Evolutionary conservation across 2,329 filamentous ascomycete genomes (phyloP).

Genomic region (Arthrobotrys entomopaga): DNA sequence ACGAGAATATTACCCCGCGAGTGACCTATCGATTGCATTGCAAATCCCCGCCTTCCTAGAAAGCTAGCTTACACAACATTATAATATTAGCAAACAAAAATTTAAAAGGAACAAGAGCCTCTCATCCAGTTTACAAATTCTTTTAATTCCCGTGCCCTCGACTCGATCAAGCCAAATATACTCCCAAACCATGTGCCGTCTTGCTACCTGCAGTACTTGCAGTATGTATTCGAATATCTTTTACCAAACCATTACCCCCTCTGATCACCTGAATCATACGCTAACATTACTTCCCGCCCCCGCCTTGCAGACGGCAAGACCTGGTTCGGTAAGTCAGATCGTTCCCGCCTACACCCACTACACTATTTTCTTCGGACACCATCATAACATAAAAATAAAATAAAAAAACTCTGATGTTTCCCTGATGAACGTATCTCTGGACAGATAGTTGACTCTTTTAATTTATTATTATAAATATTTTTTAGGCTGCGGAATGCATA

Average conservation of each 20-base stretch:
- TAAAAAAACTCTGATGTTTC: no score
- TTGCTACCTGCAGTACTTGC: conserved; percentile 40
- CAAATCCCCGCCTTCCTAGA: neutral
- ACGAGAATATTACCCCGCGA: neutral
- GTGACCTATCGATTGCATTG: neutral
- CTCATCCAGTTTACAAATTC: no score
- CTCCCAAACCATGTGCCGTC: conserved; percentile 33
- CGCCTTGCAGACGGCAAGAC: conserved; percentile 49
- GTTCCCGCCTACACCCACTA: neutral
- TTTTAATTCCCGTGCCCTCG: neutral
- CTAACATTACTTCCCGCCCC: conserved; percentile 26
- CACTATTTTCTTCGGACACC: neutral
- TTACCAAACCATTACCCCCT: conserved; percentile 20
- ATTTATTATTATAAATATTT: no score
- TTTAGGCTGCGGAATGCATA: conserved; percentile 45
- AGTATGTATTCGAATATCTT: conserved; percentile 14
- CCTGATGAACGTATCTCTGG: no score
- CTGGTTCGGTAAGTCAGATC: conserved; percentile 41
- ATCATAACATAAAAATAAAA: no score
- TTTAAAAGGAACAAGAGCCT: no score
- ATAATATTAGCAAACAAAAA: no score
- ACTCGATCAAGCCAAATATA: neutral
- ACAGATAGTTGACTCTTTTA: no score
- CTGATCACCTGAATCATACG: conserved; percentile 13
- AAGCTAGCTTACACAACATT: neutral